Evolutionary conservation across 352 stramenopile genomes (phyloP).

Genomic region (Globisporangium camurandrum): DNA sequence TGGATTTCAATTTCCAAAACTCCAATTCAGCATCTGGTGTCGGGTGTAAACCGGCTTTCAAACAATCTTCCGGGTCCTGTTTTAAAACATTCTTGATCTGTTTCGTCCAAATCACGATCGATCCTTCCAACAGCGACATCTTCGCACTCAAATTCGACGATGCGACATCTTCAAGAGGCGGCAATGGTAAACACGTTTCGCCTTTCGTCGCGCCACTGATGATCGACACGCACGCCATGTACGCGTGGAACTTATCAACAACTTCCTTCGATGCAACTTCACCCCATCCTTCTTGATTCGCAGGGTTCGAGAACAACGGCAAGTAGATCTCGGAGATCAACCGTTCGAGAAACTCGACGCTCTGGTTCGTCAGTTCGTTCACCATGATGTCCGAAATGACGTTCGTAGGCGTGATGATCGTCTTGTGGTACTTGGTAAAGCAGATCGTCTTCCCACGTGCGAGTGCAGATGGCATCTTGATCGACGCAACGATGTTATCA

Average conservation of each 20-base stretch:
- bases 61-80: constrained; percentile 93
- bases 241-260: constrained; percentile 96
- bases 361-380: constrained; percentile 82
- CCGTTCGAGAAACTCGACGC: constrained; percentile 94
- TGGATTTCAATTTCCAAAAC: constrained; percentile 97
- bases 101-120: constrained; percentile 98
- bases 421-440: constrained; percentile 89
- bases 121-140: constrained; percentile 95
- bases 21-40: constrained; percentile 96
- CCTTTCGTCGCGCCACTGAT: constrained; percentile 95
- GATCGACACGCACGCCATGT: constrained; percentile 94
- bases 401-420: constrained; percentile 70
- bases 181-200: constrained; percentile 95
- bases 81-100: constrained; percentile 99
- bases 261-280: constrained; percentile 96
- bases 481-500: constrained; percentile 75
- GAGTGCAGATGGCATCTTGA: constrained; percentile 85
- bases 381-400: constrained; percentile 84
- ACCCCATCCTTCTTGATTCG: constrained; percentile 94
- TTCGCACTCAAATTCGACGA: constrained; percentile 83
- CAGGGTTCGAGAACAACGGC: constrained; percentile 92
- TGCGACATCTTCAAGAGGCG: constrained; percentile 85
- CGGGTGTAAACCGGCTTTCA: constrained; percentile 95
- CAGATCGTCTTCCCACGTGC: constrained; percentile 86
- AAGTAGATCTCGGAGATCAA: constrained; percentile 94